Conservation (phyloP, 2,329 filamentous ascomycete genomes). For the Aureobasidium sp. region DNA sequence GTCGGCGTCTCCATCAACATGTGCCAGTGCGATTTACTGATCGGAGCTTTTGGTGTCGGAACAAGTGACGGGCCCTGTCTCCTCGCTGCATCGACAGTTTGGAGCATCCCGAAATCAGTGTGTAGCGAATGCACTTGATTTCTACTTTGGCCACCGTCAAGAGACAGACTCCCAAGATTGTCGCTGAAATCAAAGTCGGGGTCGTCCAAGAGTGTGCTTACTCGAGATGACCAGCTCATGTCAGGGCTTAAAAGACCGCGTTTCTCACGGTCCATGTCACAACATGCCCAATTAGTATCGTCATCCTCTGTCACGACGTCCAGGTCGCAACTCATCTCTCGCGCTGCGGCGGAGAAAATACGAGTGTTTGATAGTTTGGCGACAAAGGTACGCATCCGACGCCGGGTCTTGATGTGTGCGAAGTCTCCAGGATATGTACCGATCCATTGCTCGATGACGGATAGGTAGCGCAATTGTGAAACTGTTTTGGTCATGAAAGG, state of each 20-base stretch:
- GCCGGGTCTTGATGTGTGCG: conserved; percentile 65
- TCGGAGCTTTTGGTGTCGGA: conserved; percentile 57
- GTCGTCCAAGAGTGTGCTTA: conserved; percentile 27
- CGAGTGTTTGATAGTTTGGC: conserved; percentile 63
- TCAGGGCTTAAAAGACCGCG: conserved; percentile 18
- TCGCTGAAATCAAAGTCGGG: conserved; percentile 22
- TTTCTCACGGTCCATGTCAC: conserved; percentile 53
- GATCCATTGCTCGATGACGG: conserved; percentile 82
- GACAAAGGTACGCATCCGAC: conserved; percentile 67
- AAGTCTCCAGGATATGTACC: conserved; percentile 88
- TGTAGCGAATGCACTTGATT: background rate
- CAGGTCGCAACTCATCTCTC: conserved; percentile 74
- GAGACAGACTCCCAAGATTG: conserved; percentile 22
- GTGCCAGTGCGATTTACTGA: conserved; percentile 83
- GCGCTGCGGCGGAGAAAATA: conserved; percentile 75
- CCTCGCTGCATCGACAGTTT: conserved; percentile 62
- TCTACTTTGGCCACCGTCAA: conserved; percentile 11
- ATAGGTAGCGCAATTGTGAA: conserved; percentile 73
- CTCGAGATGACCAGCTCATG: conserved; percentile 18
- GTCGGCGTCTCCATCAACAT: conserved; percentile 80
- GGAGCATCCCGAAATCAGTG: conserved; percentile 8
- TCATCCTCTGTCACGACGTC: conserved; percentile 76
- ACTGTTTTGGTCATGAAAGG: conserved; percentile 69
- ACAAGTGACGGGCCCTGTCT: conserved; percentile 64
- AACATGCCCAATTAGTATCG: conserved; percentile 84